Base-by-base conservation (phyloP, 441 rosid species). In the Erodium moschatum region DNA sequence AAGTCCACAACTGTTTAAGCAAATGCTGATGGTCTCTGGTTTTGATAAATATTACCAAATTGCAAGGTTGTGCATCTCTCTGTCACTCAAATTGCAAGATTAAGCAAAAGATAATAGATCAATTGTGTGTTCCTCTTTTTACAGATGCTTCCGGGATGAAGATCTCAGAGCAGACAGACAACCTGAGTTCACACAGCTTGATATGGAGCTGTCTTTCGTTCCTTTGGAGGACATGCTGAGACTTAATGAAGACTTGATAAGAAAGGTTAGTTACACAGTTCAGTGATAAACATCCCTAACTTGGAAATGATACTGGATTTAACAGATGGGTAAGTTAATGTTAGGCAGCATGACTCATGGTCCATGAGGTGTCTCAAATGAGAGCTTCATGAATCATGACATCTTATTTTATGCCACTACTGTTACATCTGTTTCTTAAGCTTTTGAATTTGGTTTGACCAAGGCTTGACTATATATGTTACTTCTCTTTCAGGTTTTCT, bases 141-240 rank as follows among this genome's bases (percentile, higher is more conserved):
- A 29, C 82, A 94, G 98, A 83, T 94, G 98, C 72, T 94, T 94
- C 80, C 86, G 97, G 78, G 98, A 94, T 79, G 98, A 94, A 80
- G 98, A 91, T 85, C 79, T 91, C 69, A 89, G 98, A 83, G 97
- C 96, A 31, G 98, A 94, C 79, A 89, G 98, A 68, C 98, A 94
- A 76, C 97, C 98, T 52, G 97, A 94, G 77, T 94, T 94, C 83
- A 94, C 96, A 48, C 97, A 94, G 83, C 95, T 94, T 54, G 98
- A 94, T 86, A 87, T 91, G 90, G 97, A 94, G 78, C 71, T 94
- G 83, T 88, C 98, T 56, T 91, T 93, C 79, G 85, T 85, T 79
- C 91, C 96, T 48, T 78, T 89, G 79, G 97, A 91, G 70, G 96
- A 91, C 73, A 91, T 93, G 89, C 73, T 93, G 71, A 83, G 77